phyloP scores from a whole-genome alignment of 495 filamentous ascomycete genomes.

The Neurospora sp. region DNA sequence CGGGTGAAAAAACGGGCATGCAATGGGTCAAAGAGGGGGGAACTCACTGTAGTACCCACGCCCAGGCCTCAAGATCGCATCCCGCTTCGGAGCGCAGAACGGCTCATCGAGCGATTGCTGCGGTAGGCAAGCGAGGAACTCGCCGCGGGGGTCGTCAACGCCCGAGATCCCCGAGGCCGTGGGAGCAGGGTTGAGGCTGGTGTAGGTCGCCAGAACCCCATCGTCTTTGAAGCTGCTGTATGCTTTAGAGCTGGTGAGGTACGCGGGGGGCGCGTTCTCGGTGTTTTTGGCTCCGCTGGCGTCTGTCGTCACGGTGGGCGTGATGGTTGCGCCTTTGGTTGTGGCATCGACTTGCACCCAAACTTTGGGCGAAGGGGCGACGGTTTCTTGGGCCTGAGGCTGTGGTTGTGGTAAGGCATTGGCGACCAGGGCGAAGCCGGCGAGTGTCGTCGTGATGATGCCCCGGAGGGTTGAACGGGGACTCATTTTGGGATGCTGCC shows the following conservation, averaged over 20 bases:
- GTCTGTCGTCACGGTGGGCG: slow-evolving; percentile 11
- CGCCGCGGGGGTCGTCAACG: slow-evolving; percentile 5
- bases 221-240: slow-evolving; percentile 16
- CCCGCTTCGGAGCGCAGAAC: slow-evolving; percentile 19
- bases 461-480: background rate
- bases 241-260: slow-evolving; percentile 8
- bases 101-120: slow-evolving; percentile 13
- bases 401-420: slow-evolving; percentile 6
- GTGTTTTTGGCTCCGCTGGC: slow-evolving; percentile 15
- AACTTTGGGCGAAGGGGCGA: slow-evolving; percentile 1
- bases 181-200: slow-evolving; percentile 19
- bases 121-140: slow-evolving; percentile 17
- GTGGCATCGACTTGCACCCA: slow-evolving; percentile 20
- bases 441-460: background rate
- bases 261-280: slow-evolving; percentile 9
- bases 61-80: slow-evolving; percentile 10
- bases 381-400: slow-evolving; percentile 3
- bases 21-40: no score
- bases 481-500: background rate
- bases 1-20: background rate
- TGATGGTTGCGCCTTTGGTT: slow-evolving; percentile 15
- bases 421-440: background rate
- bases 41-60: slow-evolving; percentile 23
- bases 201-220: slow-evolving; percentile 11
- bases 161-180: slow-evolving; percentile 8